Base-by-base conservation (phyloP, 2,329 filamentous ascomycete species). In the Aspergillus ochraceoroseus region DNA sequence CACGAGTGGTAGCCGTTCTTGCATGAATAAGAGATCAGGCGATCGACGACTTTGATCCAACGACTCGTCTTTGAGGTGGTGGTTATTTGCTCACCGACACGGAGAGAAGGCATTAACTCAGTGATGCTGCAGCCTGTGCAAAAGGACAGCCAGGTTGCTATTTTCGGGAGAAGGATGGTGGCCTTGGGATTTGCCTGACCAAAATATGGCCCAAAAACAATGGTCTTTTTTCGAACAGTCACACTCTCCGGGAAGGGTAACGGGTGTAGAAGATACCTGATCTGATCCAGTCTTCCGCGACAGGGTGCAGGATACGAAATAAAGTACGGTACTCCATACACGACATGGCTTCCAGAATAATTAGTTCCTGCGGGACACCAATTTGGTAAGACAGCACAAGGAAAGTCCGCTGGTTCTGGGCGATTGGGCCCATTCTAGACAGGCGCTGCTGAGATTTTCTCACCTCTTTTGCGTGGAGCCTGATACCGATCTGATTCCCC, bases 11-110 rank as follows among this genome's bases (percentile, higher is more conserved):
- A 38, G 32, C 32, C 32, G 41, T 44, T 45, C 44, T 52, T 53
- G 53, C 48, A 57, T 57, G 46, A 50, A 52, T 40, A 34, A 47
- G 28, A 41, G 46, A 55, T 54, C 54, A 55, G 48, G 45, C 53
- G 56, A 59, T 58, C 59, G 52, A 48, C 51, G 49, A 36, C 35
- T 49, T 53, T 45, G 38, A 54, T 52, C 32, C 54, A 50, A 48
- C 45, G 43, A 47, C 36, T 4, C 5, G 11, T 54, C 48, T 42
- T 49, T 33, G 49, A 38, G 36, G 48, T 41, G 47, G 44, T 52
- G 46, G 43, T 41, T 38, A 39, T 45, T 48, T 38, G 44, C 45
- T 58, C 56, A 61, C 57, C 56, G 58, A 60, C 55, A 54, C 37
- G 46, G 36, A 32, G 22, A 48, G 35, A 32, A 42, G 28, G 31